Base-by-base conservation (phyloP, 805 yeast species). In the Yamadazyma kitorensis region DNA sequence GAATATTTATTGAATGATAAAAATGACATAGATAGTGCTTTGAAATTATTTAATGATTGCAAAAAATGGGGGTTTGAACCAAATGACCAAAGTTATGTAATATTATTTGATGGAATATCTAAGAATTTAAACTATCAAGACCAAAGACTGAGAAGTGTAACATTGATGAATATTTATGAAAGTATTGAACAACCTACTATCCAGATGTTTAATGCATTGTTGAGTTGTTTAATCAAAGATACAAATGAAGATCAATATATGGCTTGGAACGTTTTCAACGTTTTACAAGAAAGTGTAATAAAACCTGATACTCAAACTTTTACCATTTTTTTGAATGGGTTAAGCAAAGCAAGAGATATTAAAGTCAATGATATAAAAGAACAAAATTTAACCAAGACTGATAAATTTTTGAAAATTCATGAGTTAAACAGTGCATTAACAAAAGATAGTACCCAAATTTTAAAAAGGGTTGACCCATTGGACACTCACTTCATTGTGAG, bases 61-160 rank as follows among this genome's bases (percentile, higher is more conserved):
- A 79, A 77, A 45, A 82, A 80, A 50, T 74, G 85, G 79, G 74
- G 72, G 1, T 67, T 78, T 9, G 70, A 72, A 2, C 59, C 70
- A 4, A 75, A 80, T 44, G 72, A 74, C n/a, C 61, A 60, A 18
- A 61, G 67, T 6, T 59, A 53, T 32, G 51, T 61, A 4, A 57
- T 59, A 6, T 47, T 63, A 13, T 66, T 61, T 37, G 52, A 55
- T 31, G 71, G 71, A 2, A 37, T 67, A 8, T 51, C 65, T 27
- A 17, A 34, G 18, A 16, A 9, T 15, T 10, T 30, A n/a, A 9
- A 24, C 12, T 30, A 18, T 13, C 27, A 27, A 14, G 23, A 25
- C 5, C 16, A 17, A 17, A 20, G 20, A 22, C 7, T 29, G 15
- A 20, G 29, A 3, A 7, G n/a, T 10, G 22, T 19, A 7, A 26